phyloP scores from a whole-genome alignment of 2,329 filamentous ascomycete species.

The Aspergillus puulaauensis region DNA sequence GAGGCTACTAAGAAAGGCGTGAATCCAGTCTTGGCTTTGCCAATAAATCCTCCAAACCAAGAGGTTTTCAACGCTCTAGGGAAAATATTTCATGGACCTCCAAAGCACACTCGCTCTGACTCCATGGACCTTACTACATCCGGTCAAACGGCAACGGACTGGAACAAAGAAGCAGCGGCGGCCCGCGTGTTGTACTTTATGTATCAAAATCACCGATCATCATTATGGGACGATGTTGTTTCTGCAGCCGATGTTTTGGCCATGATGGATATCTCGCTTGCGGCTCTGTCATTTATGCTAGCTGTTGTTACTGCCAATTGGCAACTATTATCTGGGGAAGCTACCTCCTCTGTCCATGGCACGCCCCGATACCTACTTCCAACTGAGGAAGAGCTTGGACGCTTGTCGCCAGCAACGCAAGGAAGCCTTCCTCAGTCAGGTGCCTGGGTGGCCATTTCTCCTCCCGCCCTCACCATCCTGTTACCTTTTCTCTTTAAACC shows the following conservation, averaged over 20 bases:
- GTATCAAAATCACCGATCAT: conserved; percentile 52
- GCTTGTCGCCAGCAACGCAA: conserved; percentile 35
- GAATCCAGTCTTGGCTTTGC: conserved; percentile 51
- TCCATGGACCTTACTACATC: conserved; percentile 33
- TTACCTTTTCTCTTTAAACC: conserved; percentile 59
- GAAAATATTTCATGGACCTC: conserved; percentile 56
- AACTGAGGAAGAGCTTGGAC: conserved; percentile 39
- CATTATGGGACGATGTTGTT: conserved; percentile 54
- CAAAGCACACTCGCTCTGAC: conserved; percentile 21
- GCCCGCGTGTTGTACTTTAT: conserved; percentile 57
- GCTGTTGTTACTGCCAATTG: conserved; percentile 57
- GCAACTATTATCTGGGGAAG: conserved; percentile 40
- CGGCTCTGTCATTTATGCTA: conserved; percentile 53
- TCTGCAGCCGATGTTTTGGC: conserved; percentile 57
- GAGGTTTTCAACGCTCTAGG: conserved; percentile 57
- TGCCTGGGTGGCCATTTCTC: conserved; percentile 53
- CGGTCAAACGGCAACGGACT: conserved; percentile 38
- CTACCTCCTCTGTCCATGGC: conserved; percentile 20
- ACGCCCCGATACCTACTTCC: conserved; percentile 37
- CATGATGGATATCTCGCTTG: conserved; percentile 56
- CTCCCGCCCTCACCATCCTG: conserved; percentile 50
- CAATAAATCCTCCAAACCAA: conserved; percentile 52
- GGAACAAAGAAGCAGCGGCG: conserved; percentile 49
- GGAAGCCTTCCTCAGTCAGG: conserved; percentile 45
- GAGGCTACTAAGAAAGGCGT: conserved; percentile 40